Conservation (phyloP, 768 basidiomycete genomes). For the Tricholoma terreum region DNA sequence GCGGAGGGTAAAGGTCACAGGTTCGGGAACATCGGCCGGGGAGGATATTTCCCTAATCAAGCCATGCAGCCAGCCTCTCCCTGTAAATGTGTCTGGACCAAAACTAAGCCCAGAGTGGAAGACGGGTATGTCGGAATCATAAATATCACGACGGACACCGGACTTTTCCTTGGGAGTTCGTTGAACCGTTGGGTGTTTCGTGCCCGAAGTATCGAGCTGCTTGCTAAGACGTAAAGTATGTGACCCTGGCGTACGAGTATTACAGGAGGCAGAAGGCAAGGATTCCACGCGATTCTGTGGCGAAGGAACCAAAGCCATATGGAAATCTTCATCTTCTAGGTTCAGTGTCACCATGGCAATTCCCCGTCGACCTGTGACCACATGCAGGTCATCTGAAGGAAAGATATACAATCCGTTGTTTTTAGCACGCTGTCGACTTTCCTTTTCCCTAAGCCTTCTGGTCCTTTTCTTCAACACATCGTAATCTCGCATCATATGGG, state of each 20-base stretch:
- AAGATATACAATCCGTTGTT: slow-evolving; percentile 37
- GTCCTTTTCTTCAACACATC: slow-evolving; percentile 20
- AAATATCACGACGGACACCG: slow-evolving; percentile 16
- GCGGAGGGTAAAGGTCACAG: slow-evolving; percentile 29
- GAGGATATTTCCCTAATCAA: slow-evolving; percentile 40
- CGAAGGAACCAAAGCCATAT: slow-evolving; percentile 37
- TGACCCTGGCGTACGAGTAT: neutral
- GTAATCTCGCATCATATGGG: slow-evolving; percentile 10
- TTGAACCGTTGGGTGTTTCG: neutral
- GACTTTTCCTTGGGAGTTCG: neutral
- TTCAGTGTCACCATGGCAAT: slow-evolving; percentile 37
- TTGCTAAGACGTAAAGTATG: neutral
- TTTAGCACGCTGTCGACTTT: slow-evolving; percentile 24
- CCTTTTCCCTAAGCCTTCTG: slow-evolving; percentile 28
- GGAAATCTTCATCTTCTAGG: slow-evolving; percentile 43
- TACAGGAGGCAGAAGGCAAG: slow-evolving; percentile 2
- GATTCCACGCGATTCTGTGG: slow-evolving; percentile 11
- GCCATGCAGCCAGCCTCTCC: slow-evolving; percentile 58
- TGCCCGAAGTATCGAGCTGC: neutral
- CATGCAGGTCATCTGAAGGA: slow-evolving; percentile 31
- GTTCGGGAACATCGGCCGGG: slow-evolving; percentile 24
- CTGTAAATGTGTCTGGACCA: slow-evolving; percentile 48
- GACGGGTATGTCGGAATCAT: slow-evolving; percentile 51
- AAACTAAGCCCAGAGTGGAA: slow-evolving; percentile 56
- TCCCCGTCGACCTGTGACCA: slow-evolving; percentile 36